Conservation (phyloP, 1,284 basidiomycete species). For the Fistulinella staudtii region DNA sequence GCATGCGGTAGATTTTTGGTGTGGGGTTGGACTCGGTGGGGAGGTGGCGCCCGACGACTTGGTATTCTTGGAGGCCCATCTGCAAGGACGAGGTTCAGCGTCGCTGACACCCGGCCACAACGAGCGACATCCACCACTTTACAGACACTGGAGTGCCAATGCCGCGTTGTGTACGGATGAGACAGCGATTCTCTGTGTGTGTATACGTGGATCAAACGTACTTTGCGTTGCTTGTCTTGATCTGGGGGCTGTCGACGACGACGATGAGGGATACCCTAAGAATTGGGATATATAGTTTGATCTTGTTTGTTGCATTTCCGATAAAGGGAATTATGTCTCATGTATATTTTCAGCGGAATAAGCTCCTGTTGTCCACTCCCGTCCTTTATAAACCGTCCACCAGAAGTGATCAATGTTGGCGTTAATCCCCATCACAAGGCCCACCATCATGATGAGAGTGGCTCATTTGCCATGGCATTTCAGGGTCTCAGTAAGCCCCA, state of each 20-base stretch:
- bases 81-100: slow-evolving; percentile 13
- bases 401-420: too few relatives aligned
- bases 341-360: too few relatives aligned
- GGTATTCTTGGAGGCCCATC: slow-evolving; percentile 76
- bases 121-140: slow-evolving; percentile 24
- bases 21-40: slow-evolving; percentile 91
- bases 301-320: slow-evolving; percentile 23
- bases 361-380: too few relatives aligned
- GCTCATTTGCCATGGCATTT: too few relatives aligned
- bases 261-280: background rate
- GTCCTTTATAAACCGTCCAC: too few relatives aligned
- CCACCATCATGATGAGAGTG: too few relatives aligned
- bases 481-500: too few relatives aligned
- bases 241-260: slow-evolving; percentile 22
- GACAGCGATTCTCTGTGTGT: background rate
- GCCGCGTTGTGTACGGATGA: background rate
- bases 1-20: slow-evolving; percentile 99
- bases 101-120: slow-evolving; percentile 17
- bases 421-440: too few relatives aligned
- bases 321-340: too few relatives aligned
- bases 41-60: slow-evolving; percentile 96
- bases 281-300: slow-evolving; percentile 25
- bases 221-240: slow-evolving; percentile 22
- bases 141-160: background rate
- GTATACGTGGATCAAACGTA: slow-evolving; percentile 10